These are phyloP conservation scores for Dactylella cylindrospora DNA, from an alignment of 2,329 filamentous ascomycete genomes.

Conservation along the genomic window DNA sequence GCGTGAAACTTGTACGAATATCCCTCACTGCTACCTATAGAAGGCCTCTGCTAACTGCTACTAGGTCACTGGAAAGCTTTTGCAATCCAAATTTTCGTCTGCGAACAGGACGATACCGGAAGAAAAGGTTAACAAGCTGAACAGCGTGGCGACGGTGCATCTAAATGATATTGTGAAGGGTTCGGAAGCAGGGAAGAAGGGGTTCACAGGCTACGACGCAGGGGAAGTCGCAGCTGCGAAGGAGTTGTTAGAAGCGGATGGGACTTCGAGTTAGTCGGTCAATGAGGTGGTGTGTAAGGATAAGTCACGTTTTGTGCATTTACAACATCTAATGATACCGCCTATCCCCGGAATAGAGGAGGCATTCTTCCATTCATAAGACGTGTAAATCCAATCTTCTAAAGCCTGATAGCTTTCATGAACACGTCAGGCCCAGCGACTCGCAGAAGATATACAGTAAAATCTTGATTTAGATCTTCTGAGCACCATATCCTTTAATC, in stretches of 20 bases:
- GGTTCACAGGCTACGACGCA: constrained; percentile 72
- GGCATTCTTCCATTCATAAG: neutral
- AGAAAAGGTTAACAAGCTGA: constrained; percentile 66
- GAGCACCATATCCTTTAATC: constrained; percentile 92
- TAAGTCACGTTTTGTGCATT: neutral
- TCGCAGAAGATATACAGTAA: neutral
- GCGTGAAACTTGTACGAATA: constrained; percentile 69
- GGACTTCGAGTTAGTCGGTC: constrained; percentile 23
- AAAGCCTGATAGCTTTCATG: neutral
- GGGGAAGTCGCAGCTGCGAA: constrained; percentile 71
- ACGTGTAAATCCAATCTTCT: neutral
- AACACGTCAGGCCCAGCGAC: neutral
- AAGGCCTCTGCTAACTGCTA: constrained; percentile 46
- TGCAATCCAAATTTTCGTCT: constrained; percentile 27
- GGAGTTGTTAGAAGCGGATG: constrained; percentile 64
- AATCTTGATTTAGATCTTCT: constrained; percentile 57
- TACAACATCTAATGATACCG: neutral
- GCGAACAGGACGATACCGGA: constrained; percentile 35
- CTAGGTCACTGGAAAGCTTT: constrained; percentile 48
- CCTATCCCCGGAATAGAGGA: neutral
- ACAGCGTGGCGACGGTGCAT: constrained; percentile 71
- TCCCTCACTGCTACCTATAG: constrained; percentile 49
- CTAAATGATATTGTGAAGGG: constrained; percentile 74
- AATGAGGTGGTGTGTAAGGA: constrained; percentile 23
- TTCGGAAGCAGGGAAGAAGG: constrained; percentile 61